Evolutionary conservation across 345 rosid species (phyloP).

Genomic region (Limnanthes douglasii): DNA sequence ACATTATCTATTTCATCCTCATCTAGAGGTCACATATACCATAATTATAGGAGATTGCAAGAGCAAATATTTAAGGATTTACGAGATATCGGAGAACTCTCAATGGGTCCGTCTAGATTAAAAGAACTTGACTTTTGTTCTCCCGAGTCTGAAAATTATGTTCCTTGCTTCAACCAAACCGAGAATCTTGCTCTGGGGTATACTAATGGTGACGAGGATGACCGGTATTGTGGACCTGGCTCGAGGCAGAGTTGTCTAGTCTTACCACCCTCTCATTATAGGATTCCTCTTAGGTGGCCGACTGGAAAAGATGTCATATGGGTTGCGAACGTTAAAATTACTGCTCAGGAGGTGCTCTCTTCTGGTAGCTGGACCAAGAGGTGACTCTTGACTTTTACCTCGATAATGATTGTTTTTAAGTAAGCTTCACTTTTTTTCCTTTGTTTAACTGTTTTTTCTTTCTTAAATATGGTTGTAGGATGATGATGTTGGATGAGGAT

Average conservation of each 20-base stretch:
- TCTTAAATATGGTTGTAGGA: constrained; percentile 27
- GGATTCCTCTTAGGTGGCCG: constrained; percentile 94
- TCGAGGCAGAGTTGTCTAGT: constrained; percentile 47
- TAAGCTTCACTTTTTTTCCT: background rate
- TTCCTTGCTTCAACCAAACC: constrained; percentile 78
- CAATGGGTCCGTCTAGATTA: constrained; percentile 52
- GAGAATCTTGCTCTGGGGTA: constrained; percentile 42
- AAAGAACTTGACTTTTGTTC: constrained; percentile 74
- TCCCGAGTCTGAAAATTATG: constrained; percentile 47
- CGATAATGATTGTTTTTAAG: background rate
- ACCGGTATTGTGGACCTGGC: constrained; percentile 47
- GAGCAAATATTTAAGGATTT: constrained; percentile 85
- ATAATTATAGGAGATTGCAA: constrained; percentile 69
- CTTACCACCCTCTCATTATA: constrained; percentile 61
- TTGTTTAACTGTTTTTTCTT: too few relatives aligned
- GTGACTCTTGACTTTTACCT: constrained; percentile 15
- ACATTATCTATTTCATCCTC: constrained; percentile 57
- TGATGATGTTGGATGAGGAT: constrained; percentile 97
- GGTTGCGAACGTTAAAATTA: constrained; percentile 76
- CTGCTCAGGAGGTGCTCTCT: constrained; percentile 84
- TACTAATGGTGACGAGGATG: constrained; percentile 35
- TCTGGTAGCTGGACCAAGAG: constrained; percentile 96
- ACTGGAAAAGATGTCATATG: constrained; percentile 91
- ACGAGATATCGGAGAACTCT: constrained; percentile 85
- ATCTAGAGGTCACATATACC: constrained; percentile 59